Percentiles rank a stretch among this genome's conserved stretches.
These are phyloP conservation scores for Penicillium sp. DNA, from an alignment of 2,329 filamentous ascomycete species.

Conservation along the genomic window DNA sequence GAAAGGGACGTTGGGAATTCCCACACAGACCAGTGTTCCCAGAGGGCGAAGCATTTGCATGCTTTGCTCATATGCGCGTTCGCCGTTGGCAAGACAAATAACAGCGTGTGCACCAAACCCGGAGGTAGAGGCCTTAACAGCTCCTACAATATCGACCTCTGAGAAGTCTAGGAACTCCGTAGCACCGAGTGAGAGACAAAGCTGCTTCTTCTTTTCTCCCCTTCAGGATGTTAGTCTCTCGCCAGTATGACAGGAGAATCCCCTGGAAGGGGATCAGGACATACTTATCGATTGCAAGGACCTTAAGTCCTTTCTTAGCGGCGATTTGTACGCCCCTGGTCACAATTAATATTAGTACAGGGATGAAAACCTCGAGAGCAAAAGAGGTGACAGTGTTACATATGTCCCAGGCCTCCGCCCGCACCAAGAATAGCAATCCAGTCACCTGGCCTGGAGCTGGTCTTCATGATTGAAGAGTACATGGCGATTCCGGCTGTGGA, in stretches of 20 bases:
- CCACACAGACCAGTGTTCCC: conserved; percentile 50
- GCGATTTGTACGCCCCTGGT: conserved; percentile 40
- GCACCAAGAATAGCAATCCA: conserved; percentile 39
- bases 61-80: conserved; percentile 46
- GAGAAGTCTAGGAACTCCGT: conserved; percentile 36
- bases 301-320: conserved; percentile 34
- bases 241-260: not conserved
- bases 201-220: conserved; percentile 34
- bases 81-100: conserved; percentile 48
- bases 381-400: conserved; percentile 23
- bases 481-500: conserved; percentile 37
- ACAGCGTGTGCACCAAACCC: conserved; percentile 48
- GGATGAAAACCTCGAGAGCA: not conserved
- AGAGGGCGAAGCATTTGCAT: conserved; percentile 44
- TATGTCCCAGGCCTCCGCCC: conserved; percentile 41
- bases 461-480: conserved; percentile 42
- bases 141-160: conserved; percentile 38
- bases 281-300: conserved; percentile 40
- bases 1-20: conserved; percentile 45
- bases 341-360: not conserved
- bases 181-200: conserved; percentile 36
- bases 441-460: conserved; percentile 33
- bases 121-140: conserved; percentile 41
- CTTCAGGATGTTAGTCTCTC: conserved; percentile 12
- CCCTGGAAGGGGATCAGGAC: not conserved